Evolutionary conservation across 768 basidiomycete genomes (phyloP).

Genomic region (Phallus indusiatus): DNA sequence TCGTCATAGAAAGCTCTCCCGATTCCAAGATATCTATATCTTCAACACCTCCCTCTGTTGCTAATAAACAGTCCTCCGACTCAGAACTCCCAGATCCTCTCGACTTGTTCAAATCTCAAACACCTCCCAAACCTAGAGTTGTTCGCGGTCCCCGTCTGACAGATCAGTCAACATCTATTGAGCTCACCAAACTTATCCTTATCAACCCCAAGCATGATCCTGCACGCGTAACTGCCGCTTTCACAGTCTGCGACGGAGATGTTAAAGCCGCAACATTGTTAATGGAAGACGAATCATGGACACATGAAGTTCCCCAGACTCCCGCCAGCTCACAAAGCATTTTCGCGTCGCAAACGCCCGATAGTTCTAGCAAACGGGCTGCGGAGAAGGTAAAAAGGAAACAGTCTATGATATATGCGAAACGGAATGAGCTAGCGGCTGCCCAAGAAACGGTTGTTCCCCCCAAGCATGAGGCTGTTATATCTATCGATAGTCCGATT

Average conservation of each 20-base stretch:
- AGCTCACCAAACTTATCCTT: constrained; percentile 25
- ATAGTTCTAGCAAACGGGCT: constrained; percentile 53
- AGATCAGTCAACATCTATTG: background rate
- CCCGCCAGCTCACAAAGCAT: background rate
- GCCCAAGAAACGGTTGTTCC: constrained; percentile 16
- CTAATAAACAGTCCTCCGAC: constrained; percentile 41
- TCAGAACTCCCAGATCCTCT: constrained; percentile 51
- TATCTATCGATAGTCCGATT: constrained; percentile 34
- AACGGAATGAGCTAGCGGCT: constrained; percentile 41
- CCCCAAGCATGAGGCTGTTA: constrained; percentile 31
- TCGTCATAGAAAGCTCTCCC: constrained; percentile 33
- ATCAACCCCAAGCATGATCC: constrained; percentile 18
- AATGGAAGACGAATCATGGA: constrained; percentile 8
- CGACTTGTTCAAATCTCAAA: constrained; percentile 25
- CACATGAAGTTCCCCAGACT: background rate
- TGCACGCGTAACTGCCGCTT: constrained; percentile 6
- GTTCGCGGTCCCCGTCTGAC: constrained; percentile 35
- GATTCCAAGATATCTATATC: constrained; percentile 37
- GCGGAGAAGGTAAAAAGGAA: constrained; percentile 68
- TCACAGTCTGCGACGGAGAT: constrained; percentile 5
- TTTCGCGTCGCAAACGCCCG: background rate
- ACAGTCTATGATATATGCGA: constrained; percentile 75
- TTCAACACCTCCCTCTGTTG: constrained; percentile 37
- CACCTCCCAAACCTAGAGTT: constrained; percentile 44
- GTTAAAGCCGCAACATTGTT: constrained; percentile 3